Conservation (phyloP, 352 stramenopile genomes). For the Pythium rishiriense region DNA sequence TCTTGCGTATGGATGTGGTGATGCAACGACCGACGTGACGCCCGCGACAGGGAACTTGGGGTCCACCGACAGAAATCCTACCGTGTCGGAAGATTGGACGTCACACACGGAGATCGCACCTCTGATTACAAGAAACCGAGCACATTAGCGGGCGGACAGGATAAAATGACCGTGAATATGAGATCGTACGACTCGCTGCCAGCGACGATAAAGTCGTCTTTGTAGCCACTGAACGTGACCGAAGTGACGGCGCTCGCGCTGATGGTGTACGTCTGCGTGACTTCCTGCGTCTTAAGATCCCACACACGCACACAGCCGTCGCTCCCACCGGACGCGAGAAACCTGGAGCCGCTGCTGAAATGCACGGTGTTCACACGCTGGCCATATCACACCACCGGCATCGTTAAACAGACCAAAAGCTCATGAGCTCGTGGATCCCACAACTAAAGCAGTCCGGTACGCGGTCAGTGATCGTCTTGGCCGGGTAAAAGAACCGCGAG, state of each 20-base stretch:
- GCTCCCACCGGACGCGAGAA: conserved; percentile 55
- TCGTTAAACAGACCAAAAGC: neutral
- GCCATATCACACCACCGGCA: conserved; percentile 2
- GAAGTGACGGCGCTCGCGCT: conserved; percentile 63
- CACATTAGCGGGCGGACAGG: no score
- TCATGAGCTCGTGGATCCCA: neutral
- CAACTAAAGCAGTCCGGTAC: conserved; percentile 21
- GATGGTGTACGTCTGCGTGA: conserved; percentile 65
- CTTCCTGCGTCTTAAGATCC: conserved; percentile 76
- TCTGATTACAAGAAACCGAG: conserved; percentile 23
- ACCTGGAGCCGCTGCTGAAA: conserved; percentile 72
- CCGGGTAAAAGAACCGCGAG: conserved; percentile 62
- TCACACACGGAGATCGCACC: conserved; percentile 67
- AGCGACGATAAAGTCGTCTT: conserved; percentile 70
- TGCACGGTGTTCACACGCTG: conserved; percentile 64
- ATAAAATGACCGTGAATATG: neutral
- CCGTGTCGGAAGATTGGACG: conserved; percentile 53
- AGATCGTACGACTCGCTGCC: conserved; percentile 56
- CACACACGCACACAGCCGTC: conserved; percentile 68
- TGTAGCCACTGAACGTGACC: conserved; percentile 70
- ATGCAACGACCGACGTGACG: conserved; percentile 55
- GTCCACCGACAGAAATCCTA: conserved; percentile 53
- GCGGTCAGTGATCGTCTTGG: conserved; percentile 37
- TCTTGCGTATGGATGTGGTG: conserved; percentile 60
- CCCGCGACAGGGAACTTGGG: conserved; percentile 44